Evolutionary conservation across 805 yeast species (phyloP), one percentile per base, ranked within the genome.

Genomic region (Candida awuae): DNA sequence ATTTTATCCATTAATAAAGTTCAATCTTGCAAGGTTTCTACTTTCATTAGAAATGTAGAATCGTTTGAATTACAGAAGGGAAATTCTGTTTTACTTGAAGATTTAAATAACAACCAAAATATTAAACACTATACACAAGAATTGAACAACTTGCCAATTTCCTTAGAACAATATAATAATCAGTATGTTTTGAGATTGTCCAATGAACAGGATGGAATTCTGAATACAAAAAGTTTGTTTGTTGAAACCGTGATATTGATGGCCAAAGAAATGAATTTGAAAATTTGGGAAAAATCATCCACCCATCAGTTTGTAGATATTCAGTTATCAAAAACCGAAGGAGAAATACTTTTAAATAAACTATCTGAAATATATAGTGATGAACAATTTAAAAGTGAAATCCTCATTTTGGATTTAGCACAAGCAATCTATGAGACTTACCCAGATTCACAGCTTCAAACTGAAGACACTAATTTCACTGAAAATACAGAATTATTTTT

Each of bases 401-500:
- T 73, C 4, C 58, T 80, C 12, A 68, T 82, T 32, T 63, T 62
- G 1, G 82, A 82, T 52, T 60, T 82, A 39, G 67, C 82, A 1
- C 76, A 73, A 48, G 60, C 71, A 0, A 65, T 82, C 0, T 67
- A 53, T 43, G 81, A 78, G 46, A 68, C 83, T 0, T 73, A 60
- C 42, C 80, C 84, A 1, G 29, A 35, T 6, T 29, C 36, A 1
- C 37, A 42, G 12, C 10, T 12, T 10, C 30, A 23, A 8, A 8
- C 22, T 7, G 36, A 37, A 8, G 20, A 14, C 2, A 19, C 23
- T 10, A 25, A 34, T 6, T 37, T 26, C 20, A 45, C 31, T 7
- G 42, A 37, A 8, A 34, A 53, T 10, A 49, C 66, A 0, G 84
- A 79, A 42, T 45, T 76, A 4, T 86, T 86, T 55, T 86, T 86